Percentiles rank a stretch among this genome's conserved stretches.
Evolutionary conservation across 2,329 filamentous ascomycete genomes (phyloP).

Genomic region (Pestalotiopsis sp.): DNA sequence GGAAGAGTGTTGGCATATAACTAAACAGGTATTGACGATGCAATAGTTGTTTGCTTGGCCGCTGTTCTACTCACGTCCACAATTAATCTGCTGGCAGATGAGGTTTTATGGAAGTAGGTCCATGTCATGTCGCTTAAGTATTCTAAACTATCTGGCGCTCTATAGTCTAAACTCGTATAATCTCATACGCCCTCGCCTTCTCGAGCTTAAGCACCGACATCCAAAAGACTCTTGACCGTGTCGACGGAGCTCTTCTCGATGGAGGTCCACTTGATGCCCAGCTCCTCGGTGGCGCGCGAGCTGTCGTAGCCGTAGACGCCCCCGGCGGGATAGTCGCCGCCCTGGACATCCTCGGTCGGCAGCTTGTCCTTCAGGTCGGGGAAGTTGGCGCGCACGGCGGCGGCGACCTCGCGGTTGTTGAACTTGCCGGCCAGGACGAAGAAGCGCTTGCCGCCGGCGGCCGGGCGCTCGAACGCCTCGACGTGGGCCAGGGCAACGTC

Average conservation of each 20-base stretch:
- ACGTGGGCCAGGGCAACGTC: constrained; percentile 56
- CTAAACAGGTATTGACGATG: background rate
- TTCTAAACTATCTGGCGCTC: too few species aligned
- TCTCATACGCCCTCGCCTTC: background rate
- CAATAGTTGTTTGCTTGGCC: too few species aligned
- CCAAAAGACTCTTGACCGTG: constrained; percentile 62
- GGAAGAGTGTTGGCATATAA: background rate
- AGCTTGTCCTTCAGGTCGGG: constrained; percentile 49
- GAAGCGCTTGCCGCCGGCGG: constrained; percentile 50
- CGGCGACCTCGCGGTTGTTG: constrained; percentile 44
- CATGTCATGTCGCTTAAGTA: too few species aligned
- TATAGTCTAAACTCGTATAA: too few species aligned
- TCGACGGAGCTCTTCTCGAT: constrained; percentile 65
- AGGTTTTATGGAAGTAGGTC: too few species aligned
- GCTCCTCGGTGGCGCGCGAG: constrained; percentile 54
- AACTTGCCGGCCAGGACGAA: constrained; percentile 49
- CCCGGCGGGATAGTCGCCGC: constrained; percentile 41
- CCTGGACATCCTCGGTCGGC: constrained; percentile 43
- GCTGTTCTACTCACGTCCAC: too few species aligned
- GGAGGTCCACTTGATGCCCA: constrained; percentile 62
- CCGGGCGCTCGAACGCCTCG: constrained; percentile 47
- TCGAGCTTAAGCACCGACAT: constrained; percentile 29
- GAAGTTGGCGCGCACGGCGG: constrained; percentile 46
- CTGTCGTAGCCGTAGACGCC: constrained; percentile 58
- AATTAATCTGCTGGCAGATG: too few species aligned